Evolutionary conservation across 306 rosid genomes (phyloP).

Genomic region (Fragaria vesca): DNA sequence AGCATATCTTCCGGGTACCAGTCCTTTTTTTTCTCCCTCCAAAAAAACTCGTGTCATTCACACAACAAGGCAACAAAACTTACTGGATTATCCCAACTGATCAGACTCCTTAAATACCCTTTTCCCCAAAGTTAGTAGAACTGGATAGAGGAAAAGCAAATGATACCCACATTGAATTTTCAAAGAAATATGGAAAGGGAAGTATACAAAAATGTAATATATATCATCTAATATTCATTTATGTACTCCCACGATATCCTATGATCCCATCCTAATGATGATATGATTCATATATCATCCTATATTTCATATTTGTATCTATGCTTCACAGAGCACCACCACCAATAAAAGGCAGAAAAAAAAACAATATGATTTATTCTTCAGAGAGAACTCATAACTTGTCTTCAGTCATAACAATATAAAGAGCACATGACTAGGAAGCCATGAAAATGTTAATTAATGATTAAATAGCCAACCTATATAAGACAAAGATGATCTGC

Average conservation of each 20-base stretch:
- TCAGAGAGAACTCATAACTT: neutral
- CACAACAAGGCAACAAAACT: neutral
- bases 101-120: neutral
- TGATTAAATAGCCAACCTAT: neutral
- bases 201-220: no score
- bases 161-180: neutral
- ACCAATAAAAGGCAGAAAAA: neutral
- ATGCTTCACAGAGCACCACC: neutral
- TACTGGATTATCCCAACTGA: neutral
- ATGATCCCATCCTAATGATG: no score
- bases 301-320: neutral
- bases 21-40: neutral
- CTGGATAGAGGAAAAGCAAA: neutral
- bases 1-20: neutral
- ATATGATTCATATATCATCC: no score
- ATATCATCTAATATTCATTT: no score
- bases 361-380: neutral
- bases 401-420: conserved; percentile 1
- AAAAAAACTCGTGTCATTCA: neutral
- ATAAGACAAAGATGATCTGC: conserved; percentile 1
- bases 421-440: neutral
- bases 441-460: neutral
- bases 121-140: neutral
- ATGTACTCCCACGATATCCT: no score
- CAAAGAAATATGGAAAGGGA: no score